Evolutionary conservation across 257 asterid species (phyloP), one percentile per base, ranked within the genome.

Genomic region (Petrea volubilis): DNA sequence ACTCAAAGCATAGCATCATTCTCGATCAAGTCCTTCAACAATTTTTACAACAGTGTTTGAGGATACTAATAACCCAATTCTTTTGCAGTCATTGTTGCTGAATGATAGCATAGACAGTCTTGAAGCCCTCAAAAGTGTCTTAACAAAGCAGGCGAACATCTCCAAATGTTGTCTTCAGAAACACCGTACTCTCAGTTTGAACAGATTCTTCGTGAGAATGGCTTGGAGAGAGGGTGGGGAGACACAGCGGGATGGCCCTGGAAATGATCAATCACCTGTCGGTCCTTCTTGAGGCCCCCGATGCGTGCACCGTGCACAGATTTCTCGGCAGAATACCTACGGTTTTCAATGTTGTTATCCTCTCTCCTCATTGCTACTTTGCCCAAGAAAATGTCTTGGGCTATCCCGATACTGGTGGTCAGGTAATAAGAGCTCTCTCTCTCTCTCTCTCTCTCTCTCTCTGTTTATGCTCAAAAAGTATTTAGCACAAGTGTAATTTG

Each of bases 211-310:
- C 96, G 90, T 49, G 96, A 85, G 74, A 88, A 92, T 31, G 99
- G 99, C 20, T 52, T 92, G 81, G 99, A 95, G 90, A 85, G 92
- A 64, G 99, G 99, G n/a, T 95, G 98, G 99, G 99, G 99, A 8
- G 96, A 95, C 67, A 84, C 74, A 0, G 97, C 96, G 0, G 89
- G 67, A 49, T 83, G 95, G 97, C 88, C 1, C 75, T 86, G 44
- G 97, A 84, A 67, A 92, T 88, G 96, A 88, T 92, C 76, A 79
- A 89, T 25, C 83, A 88, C 95, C 99, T 95, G 41, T 71, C 88
- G 10, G 98, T 80, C 70, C 97, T 95, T 46, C 94, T 95, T 0
- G 98, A 95, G 76, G 99, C 97, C 41, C 99, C 99, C 0, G 97
- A 90, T 60, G 88, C 99, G 0, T 80, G 94, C 80, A 92, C 98